Conservation (phyloP, 2,329 filamentous ascomycete genomes). For the Mycosphaerella sp. region DNA sequence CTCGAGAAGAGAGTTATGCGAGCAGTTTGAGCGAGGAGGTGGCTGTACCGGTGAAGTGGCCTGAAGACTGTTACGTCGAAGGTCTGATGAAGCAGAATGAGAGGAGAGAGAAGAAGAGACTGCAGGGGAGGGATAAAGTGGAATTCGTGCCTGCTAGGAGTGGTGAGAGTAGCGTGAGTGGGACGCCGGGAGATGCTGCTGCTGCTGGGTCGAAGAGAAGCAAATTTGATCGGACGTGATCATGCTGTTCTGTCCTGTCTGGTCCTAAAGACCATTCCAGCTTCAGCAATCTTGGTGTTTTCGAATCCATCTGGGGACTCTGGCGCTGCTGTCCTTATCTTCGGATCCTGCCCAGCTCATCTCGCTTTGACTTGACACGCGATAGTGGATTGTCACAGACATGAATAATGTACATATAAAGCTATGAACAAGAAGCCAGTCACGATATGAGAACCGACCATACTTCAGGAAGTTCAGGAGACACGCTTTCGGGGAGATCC, state of each 20-base stretch:
- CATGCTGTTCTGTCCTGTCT: neutral
- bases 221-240: constrained; percentile 15
- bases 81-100: constrained; percentile 31
- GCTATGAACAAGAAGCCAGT: neutral
- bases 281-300: neutral
- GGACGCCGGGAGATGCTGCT: constrained; percentile 2
- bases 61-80: constrained; percentile 41
- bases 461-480: neutral
- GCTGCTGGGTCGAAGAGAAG: constrained; percentile 9
- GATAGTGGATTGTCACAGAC: neutral
- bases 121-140: constrained; percentile 28
- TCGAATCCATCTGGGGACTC: neutral
- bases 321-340: neutral
- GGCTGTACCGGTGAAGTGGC: constrained; percentile 38
- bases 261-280: neutral
- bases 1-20: constrained; percentile 56
- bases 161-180: constrained; percentile 7
- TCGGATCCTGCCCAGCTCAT: neutral
- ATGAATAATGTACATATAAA: neutral
- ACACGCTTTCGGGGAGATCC: neutral
- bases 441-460: neutral
- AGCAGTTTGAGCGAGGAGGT: constrained; percentile 47
- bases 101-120: constrained; percentile 37
- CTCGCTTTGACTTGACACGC: neutral
- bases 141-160: constrained; percentile 29